Evolutionary conservation across 2,329 filamentous ascomycete genomes (phyloP).

Genomic region (Penicillium sp.): DNA sequence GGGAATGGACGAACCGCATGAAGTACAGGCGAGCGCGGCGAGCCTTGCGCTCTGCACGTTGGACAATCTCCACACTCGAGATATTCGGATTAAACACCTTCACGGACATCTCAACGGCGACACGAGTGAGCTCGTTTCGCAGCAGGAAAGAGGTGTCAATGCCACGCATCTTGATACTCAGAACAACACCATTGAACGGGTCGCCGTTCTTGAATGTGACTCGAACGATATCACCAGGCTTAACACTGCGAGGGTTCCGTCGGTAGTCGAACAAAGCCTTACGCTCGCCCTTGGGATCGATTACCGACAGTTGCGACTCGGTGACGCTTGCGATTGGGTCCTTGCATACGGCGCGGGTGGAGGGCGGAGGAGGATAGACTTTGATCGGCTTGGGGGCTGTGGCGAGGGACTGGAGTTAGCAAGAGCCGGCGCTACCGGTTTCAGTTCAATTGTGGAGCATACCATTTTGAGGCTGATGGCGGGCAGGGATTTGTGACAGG

Average conservation of each 20-base stretch:
- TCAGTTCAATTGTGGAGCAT: constrained; percentile 6
- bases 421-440: background rate
- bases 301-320: constrained; percentile 64
- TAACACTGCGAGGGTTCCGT: constrained; percentile 72
- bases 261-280: constrained; percentile 73
- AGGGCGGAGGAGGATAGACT: constrained; percentile 50
- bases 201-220: constrained; percentile 82
- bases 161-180: constrained; percentile 83
- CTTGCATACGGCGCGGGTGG: constrained; percentile 39
- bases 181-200: constrained; percentile 82
- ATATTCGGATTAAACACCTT: constrained; percentile 92
- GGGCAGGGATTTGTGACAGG: constrained; percentile 42
- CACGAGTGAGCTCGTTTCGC: constrained; percentile 78
- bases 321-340: constrained; percentile 69
- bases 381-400: constrained; percentile 51
- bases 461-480: constrained; percentile 40
- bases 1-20: constrained; percentile 59
- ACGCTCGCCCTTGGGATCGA: constrained; percentile 83
- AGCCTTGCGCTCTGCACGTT: constrained; percentile 78
- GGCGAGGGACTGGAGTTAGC: background rate
- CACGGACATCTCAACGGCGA: constrained; percentile 95
- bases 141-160: constrained; percentile 86
- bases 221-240: constrained; percentile 85
- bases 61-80: constrained; percentile 87
- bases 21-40: constrained; percentile 86